Evolutionary conservation across 2,329 filamentous ascomycete genomes (phyloP), one percentile per base, ranked within the genome.

Genomic region (Penicillium psychrosexuale): DNA sequence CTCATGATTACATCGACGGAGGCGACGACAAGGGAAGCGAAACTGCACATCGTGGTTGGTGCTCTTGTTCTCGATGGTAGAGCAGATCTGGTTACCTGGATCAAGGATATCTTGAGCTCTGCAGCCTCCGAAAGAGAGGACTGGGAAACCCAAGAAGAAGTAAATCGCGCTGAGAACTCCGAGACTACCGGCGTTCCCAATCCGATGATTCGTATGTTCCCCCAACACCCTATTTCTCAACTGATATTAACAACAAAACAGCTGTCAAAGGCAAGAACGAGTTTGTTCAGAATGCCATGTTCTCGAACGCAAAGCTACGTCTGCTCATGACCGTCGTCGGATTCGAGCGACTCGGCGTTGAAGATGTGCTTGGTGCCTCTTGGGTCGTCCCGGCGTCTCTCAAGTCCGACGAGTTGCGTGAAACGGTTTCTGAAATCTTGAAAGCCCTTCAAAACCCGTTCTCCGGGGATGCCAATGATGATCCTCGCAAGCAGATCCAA

Each of bases 281-380:
- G 43, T 80, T 83, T 46, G 84, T 86, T 38, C 85, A 86, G 47
- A 82, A 81, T 22, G 88, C 90, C 27, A 86, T 96, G 74, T 95
- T 95, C 78, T 95, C 91, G 69, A 95, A 97, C 72, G 86, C 89
- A 9, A 87, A 93, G 66, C 81, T 97, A 2, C 88, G 92, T 33
- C 84, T 97, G 1, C 82, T 99, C 3, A 88, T 97, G 82, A 87
- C 80, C 1, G 80, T 94, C 0, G 79, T 88, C 17, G 89, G 89
- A 0, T 83, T 95, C 58, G 80, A 88, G 65, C 81, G 86, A 47
- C 68, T 84, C 8, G 84, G 83, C 31, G 71, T 77, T 36, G 86
- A 91, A 39, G 90, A 96, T 66, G 86, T 89, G 3, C 80, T 83
- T 0, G 88, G 93, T 55, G 87, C 89, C 1, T 78, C 80, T 0